Conservation (phyloP, 805 yeast species). For the Wickerhamiella hasegawae region DNA sequence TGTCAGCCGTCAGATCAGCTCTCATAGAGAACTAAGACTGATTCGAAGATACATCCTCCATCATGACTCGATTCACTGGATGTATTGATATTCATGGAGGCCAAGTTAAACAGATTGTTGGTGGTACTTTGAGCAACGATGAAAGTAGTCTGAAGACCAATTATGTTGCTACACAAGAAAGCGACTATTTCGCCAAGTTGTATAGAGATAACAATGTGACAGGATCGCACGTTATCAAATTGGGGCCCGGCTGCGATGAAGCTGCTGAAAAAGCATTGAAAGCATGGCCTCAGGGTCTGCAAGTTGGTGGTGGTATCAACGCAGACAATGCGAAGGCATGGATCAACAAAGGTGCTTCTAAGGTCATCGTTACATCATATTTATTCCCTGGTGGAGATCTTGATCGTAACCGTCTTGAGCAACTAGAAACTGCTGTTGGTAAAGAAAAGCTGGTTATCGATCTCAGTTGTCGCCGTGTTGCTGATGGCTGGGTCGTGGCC, state of each 20-base stretch:
- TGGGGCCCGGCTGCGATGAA: slow-evolving; percentile 67
- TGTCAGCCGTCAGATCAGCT: no score
- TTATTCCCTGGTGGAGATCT: slow-evolving; percentile 54
- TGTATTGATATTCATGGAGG: slow-evolving; percentile 94
- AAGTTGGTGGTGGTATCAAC: slow-evolving; percentile 88
- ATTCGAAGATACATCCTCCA: not conserved
- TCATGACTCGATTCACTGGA: slow-evolving; percentile 79
- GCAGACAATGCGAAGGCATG: slow-evolving; percentile 57
- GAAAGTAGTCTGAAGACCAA: slow-evolving; percentile 40
- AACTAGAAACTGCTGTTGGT: slow-evolving; percentile 43
- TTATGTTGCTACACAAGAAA: slow-evolving; percentile 59
- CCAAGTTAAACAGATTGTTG: slow-evolving; percentile 91
- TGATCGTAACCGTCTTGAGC: slow-evolving; percentile 33
- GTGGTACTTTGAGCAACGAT: slow-evolving; percentile 56
- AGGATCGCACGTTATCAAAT: slow-evolving; percentile 87
- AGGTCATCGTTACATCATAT: slow-evolving; percentile 87
- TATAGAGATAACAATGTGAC: slow-evolving; percentile 40
- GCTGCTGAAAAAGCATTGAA: slow-evolving; percentile 67
- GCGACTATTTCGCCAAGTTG: slow-evolving; percentile 58
- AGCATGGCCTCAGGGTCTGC: slow-evolving; percentile 60
- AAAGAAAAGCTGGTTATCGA: slow-evolving; percentile 62
- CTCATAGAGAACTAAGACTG: no score
- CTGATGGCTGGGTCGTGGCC: slow-evolving; percentile 72
- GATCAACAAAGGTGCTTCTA: slow-evolving; percentile 66
- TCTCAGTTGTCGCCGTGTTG: slow-evolving; percentile 57